Percentiles rank a stretch among this genome's conserved stretches.
Conservation (phyloP, 2,329 filamentous ascomycete species). For the Alternaria rosae region DNA sequence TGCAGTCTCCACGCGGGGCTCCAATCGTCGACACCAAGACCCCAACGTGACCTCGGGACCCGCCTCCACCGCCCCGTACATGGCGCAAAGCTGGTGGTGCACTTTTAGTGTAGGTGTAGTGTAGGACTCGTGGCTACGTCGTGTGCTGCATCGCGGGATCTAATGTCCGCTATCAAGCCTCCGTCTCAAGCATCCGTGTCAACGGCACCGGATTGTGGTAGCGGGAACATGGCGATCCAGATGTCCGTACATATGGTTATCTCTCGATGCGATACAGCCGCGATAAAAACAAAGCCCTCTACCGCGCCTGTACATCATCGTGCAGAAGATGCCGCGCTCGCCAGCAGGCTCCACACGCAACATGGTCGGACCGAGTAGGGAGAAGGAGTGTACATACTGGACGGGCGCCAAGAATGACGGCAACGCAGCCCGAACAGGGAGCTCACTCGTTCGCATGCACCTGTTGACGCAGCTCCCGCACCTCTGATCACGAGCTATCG, state of each 20-base stretch:
- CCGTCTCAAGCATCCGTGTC: not conserved
- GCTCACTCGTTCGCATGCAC: slow-evolving; percentile 24
- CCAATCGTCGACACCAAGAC: slow-evolving; percentile 7
- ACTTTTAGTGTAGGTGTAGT: not conserved
- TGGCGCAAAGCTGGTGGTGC: not conserved
- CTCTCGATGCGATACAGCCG: not conserved
- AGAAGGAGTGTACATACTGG: not conserved
- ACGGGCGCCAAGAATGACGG: slow-evolving; percentile 9
- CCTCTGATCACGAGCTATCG: slow-evolving; percentile 38
- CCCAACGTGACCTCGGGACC: slow-evolving; percentile 4
- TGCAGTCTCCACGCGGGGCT: slow-evolving; percentile 10
- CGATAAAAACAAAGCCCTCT: not conserved
- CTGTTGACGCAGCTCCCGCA: slow-evolving; percentile 16
- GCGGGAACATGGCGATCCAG: not conserved
- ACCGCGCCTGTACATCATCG: slow-evolving; percentile 17
- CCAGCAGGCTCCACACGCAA: slow-evolving; percentile 5
- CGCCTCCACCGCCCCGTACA: slow-evolving; percentile 8
- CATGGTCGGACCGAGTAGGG: slow-evolving; percentile 15
- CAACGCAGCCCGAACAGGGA: slow-evolving; percentile 20
- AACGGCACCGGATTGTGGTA: not conserved
- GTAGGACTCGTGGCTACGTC: not conserved
- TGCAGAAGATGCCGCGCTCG: slow-evolving; percentile 6
- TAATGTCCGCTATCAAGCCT: not conserved
- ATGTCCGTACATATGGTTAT: not conserved
- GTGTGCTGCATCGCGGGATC: not conserved